Base-by-base conservation (phyloP, 441 rosid species). In the Breynia disticha region DNA sequence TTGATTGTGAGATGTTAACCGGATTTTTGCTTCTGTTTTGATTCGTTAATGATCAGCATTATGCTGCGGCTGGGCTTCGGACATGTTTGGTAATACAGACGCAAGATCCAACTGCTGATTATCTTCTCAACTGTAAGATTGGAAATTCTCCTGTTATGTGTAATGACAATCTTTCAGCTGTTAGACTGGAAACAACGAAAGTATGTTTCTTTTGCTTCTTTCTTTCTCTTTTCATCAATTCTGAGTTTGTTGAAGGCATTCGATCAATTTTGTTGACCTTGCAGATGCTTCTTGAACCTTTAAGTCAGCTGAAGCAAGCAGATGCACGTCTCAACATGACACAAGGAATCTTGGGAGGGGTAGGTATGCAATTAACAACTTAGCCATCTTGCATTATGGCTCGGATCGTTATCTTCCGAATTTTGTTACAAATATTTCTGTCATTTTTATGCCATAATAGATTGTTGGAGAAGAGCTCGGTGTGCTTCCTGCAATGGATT, bases 401-500 rank as follows among this genome's bases (percentile, higher is more conserved):
- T 8, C 14, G 14, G 11, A 10, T 55, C 16, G 5, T 22, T 16
- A 37, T 43, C 15, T 47, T 37, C 28, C 12, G 28, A 35, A 11
- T 39, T 54, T 39, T 13, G 41, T 39, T 2, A 28, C 7, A 39
- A 48, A 59, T 42, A 19, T 39, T 18, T 60, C 50, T 45, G 54
- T 59, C 17, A 19, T 65, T 44, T 42, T 44, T 64, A 28, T 7
- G 18, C 53, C 60, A 50, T 69, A 53, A 65, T 74, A 90, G 98
- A 82, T 90, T 52, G 98, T 87, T 49, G 98, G 93, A 66, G 90
- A 87, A 80, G 98, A 90, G 79, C 87, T 90, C 32, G 93, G 95
- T 38, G 86, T 87, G 68, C 96, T 90, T 69, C 98, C 91, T 55
- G 96, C 96, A 64, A 87, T 90, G 93, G 98, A 87, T 62, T 80